Base-by-base conservation (phyloP, 176 grass and related monocot species). In the Zoysia japonica region DNA sequence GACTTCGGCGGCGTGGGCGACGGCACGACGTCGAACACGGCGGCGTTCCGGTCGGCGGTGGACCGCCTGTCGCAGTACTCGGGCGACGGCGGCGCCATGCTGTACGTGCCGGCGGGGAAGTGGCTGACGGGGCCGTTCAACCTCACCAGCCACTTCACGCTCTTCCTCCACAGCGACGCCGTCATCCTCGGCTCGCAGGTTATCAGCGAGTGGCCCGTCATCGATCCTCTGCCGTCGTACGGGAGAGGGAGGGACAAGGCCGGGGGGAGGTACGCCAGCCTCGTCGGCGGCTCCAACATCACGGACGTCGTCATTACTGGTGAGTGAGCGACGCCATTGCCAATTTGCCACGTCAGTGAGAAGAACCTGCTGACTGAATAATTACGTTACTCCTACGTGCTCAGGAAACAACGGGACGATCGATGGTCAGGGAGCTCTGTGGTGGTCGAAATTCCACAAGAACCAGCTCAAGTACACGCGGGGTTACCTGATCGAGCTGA, bases 61-160 rank as follows among this genome's bases (percentile, higher is more conserved):
- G 86, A 74, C 5, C 88, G 93, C 65, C 82, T 99, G 35, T 83
- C 87, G 54, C 96, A 99, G 82, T 93, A 84, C 86, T 83, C 84
- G 1, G 77, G 67, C 51, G 61, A 84, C 37, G 88, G 96, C 47
- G 95, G 96, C 3, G 90, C 67, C 17, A 93, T 93, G 92, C 88
- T 93, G 11, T 93, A 88, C 74, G 88, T 99, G 11, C 96, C 96
- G 45, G 79, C 88, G 3, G 96, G 96, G 44, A 82, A 63, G 82
- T 99, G 96, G 96, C 84, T 99, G 7, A 99, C 96, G 3, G 96
- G 90, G 43, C 96, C 96, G 0, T 99, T 99, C 81, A 99, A 95
- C 86, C 90, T 95, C 16, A 99, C 92, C 16, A 95, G 90, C 82
- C 87, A 81, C 75, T 99, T 99, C 88, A 99, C 92, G 3, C 88